Evolutionary conservation across 148 eudicot genomes (phyloP).

Genomic region (Bassia scoparia): DNA sequence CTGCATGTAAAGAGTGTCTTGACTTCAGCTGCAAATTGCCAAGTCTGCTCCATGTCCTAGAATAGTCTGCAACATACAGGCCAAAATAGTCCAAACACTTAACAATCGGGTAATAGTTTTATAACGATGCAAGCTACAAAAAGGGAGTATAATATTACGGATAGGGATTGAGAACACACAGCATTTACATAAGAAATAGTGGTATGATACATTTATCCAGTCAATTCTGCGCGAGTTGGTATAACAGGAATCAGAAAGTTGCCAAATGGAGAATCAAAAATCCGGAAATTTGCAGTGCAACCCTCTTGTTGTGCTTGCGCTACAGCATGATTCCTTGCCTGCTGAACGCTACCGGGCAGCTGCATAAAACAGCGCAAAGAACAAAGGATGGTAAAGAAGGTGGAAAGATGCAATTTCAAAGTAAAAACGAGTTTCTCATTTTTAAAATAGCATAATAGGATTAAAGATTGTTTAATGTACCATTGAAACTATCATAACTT

Average conservation of each 20-base stretch:
- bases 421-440: too few species aligned
- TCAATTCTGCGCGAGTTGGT: constrained; percentile 76
- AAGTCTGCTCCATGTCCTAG: too few species aligned
- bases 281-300: constrained; percentile 58
- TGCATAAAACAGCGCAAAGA: constrained; percentile 16
- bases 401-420: too few species aligned
- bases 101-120: too few species aligned
- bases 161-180: neutral
- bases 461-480: constrained; percentile 19
- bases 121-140: too few species aligned
- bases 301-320: constrained; percentile 74
- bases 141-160: neutral
- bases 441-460: too few species aligned
- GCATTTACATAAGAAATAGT: neutral
- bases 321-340: constrained; percentile 55
- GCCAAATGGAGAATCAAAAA: constrained; percentile 69
- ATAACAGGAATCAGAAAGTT: constrained; percentile 75
- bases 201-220: constrained; percentile 27
- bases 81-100: too few species aligned
- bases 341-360: constrained; percentile 36
- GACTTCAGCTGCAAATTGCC: neutral
- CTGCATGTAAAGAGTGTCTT: neutral
- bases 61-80: too few species aligned
- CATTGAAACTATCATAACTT: constrained; percentile 20
- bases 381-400: neutral